Conservation (phyloP, 176 grass and related monocot genomes). For the Musa troglodytarum region DNA sequence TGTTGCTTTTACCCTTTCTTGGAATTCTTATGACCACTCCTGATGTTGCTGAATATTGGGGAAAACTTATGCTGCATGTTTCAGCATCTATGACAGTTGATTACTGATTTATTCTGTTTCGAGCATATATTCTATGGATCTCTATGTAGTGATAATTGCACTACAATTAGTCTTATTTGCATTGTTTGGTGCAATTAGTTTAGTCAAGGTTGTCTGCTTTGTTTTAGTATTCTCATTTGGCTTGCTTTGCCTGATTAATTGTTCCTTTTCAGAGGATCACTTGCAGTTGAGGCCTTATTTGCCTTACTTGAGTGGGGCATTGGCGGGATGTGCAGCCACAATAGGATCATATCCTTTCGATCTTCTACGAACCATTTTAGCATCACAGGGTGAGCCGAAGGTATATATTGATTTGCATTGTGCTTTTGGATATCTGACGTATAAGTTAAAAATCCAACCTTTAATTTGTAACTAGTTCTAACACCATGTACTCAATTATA, state of each 20-base stretch:
- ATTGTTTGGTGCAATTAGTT: neutral
- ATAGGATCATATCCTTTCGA: slow-evolving; percentile 97
- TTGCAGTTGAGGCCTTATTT: slow-evolving; percentile 77
- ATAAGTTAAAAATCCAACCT: neutral
- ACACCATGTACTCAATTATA: neutral
- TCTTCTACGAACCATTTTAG: slow-evolving; percentile 95
- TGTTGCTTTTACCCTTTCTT: neutral
- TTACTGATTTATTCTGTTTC: no score
- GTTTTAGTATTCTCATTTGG: neutral
- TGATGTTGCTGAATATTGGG: no score
- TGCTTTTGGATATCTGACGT: neutral
- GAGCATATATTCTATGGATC: no score
- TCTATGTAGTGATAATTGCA: no score
- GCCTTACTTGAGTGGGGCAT: slow-evolving; percentile 87
- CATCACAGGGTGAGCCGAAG: slow-evolving; percentile 98
- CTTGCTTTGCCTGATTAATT: slow-evolving; percentile 5
- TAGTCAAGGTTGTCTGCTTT: neutral
- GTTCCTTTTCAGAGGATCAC: slow-evolving; percentile 68
- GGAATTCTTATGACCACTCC: neutral
- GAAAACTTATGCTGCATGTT: no score
- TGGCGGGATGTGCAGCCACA: slow-evolving; percentile 85
- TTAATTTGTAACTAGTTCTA: neutral
- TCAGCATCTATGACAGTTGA: neutral
- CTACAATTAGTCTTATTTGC: neutral
- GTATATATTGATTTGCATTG: slow-evolving; percentile 34